Percentiles rank a stretch among this genome's conserved stretches.
These are phyloP conservation scores for Colletotrichum karsti DNA, from an alignment of 2,329 filamentous ascomycete genomes.

Conservation along the genomic window DNA sequence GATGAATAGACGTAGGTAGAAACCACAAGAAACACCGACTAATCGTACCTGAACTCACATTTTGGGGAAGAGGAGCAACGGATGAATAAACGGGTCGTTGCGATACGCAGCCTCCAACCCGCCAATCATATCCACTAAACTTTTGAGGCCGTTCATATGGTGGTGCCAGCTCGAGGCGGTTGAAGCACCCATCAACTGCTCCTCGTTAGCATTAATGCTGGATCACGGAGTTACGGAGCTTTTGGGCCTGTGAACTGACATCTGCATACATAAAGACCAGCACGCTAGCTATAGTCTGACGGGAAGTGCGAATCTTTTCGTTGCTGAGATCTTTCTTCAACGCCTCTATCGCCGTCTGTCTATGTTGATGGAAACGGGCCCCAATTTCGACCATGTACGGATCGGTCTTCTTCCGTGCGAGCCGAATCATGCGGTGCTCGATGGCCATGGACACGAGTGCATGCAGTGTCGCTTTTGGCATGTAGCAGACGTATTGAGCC, in stretches of 20 bases:
- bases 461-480: background rate
- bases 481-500: background rate
- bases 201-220: background rate
- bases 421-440: constrained; percentile 41
- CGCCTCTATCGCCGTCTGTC: constrained; percentile 40
- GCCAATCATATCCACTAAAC: constrained; percentile 21
- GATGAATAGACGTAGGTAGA: too few species aligned
- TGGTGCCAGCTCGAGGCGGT: constrained; percentile 42
- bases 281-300: background rate
- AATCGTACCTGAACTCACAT: too few species aligned
- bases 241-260: background rate
- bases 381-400: constrained; percentile 29
- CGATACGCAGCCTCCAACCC: constrained; percentile 1
- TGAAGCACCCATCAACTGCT: constrained; percentile 34
- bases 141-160: constrained; percentile 37
- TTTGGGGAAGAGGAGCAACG: background rate
- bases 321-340: constrained; percentile 36
- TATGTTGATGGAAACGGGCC: constrained; percentile 38
- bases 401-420: constrained; percentile 9
- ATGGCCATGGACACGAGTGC: constrained; percentile 40
- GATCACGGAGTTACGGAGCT: too few species aligned
- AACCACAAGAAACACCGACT: background rate
- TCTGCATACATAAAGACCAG: constrained; percentile 21
- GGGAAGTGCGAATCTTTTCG: constrained; percentile 26
- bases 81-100: background rate